phyloP scores from a whole-genome alignment of 2,329 filamentous ascomycete genomes.

The Aureobasidium lini region DNA sequence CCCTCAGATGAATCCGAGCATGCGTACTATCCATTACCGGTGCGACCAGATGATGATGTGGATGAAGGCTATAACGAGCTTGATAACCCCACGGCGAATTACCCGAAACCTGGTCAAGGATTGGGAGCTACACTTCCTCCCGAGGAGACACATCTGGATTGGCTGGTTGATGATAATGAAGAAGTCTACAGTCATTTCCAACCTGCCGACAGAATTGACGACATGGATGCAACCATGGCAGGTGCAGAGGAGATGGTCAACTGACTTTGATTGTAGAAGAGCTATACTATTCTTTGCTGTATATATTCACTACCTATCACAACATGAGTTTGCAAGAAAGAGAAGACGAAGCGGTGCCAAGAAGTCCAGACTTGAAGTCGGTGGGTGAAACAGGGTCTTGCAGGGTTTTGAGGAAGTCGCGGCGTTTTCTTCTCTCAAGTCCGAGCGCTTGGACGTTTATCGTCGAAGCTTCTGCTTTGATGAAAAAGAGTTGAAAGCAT shows the following conservation, averaged over 20 bases:
- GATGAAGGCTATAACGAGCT: slow-evolving; percentile 50
- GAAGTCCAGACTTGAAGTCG: not conserved
- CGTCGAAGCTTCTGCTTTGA: slow-evolving; percentile 3
- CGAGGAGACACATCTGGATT: slow-evolving; percentile 53
- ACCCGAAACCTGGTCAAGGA: slow-evolving; percentile 56
- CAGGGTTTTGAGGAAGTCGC: not conserved
- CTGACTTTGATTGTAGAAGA: not conserved
- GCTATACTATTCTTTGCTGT: not conserved
- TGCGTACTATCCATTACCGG: slow-evolving; percentile 14
- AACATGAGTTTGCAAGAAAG: too few species aligned
- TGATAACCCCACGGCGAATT: slow-evolving; percentile 48
- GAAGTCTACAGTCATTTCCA: slow-evolving; percentile 16
- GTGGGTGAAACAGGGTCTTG: not conserved
- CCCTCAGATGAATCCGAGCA: slow-evolving; percentile 14
- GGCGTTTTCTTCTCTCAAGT: not conserved
- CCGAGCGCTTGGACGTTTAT: not conserved
- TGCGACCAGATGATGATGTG: slow-evolving; percentile 33
- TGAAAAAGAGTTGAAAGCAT: not conserved
- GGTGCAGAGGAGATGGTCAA: not conserved
- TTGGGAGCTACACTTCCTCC: slow-evolving; percentile 46
- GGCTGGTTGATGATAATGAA: slow-evolving; percentile 52
- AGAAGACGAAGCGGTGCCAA: not conserved
- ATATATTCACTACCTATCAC: not conserved
- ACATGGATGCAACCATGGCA: slow-evolving; percentile 2
- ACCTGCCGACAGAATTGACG: not conserved